These are phyloP conservation scores for Rhodotorula kratochvilovae DNA, from an alignment of 768 basidiomycete species.

Conservation along the genomic window DNA sequence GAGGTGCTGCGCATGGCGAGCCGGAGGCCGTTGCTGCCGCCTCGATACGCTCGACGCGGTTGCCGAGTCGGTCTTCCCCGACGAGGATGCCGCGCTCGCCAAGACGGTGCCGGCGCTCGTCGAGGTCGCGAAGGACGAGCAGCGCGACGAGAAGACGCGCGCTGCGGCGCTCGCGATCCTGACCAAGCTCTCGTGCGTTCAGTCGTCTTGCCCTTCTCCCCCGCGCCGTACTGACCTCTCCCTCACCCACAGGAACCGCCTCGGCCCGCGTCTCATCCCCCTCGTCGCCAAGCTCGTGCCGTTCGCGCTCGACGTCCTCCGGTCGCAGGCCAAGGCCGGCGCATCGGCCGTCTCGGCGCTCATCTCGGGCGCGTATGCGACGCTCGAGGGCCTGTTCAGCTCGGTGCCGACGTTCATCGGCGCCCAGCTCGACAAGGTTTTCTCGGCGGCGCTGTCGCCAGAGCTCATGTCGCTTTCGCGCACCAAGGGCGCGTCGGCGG, in stretches of 20 bases:
- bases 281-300: slow-evolving; percentile 68
- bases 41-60: slow-evolving; percentile 56
- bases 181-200: slow-evolving; percentile 51
- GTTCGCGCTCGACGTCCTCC: slow-evolving; percentile 45
- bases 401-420: slow-evolving; percentile 70
- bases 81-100: slow-evolving; percentile 65
- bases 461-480: slow-evolving; percentile 26
- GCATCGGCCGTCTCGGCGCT: slow-evolving; percentile 2
- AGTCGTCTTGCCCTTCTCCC: background rate
- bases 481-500: slow-evolving; percentile 9
- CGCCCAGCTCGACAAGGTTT: slow-evolving; percentile 42
- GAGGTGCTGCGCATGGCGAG: background rate
- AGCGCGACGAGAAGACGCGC: slow-evolving; percentile 43
- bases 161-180: slow-evolving; percentile 57
- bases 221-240: too few relatives aligned
- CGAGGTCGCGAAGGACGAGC: slow-evolving; percentile 49
- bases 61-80: slow-evolving; percentile 56
- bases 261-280: slow-evolving; percentile 85
- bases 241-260: slow-evolving; percentile 49
- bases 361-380: slow-evolving; percentile 47
- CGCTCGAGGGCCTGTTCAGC: slow-evolving; percentile 65
- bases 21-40: slow-evolving; percentile 1
- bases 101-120: slow-evolving; percentile 61
- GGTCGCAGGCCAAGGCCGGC: slow-evolving; percentile 24
- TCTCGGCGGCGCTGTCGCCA: slow-evolving; percentile 36